phyloP scores from a whole-genome alignment of 148 eudicot genomes.

The Spergularia bocconei region DNA sequence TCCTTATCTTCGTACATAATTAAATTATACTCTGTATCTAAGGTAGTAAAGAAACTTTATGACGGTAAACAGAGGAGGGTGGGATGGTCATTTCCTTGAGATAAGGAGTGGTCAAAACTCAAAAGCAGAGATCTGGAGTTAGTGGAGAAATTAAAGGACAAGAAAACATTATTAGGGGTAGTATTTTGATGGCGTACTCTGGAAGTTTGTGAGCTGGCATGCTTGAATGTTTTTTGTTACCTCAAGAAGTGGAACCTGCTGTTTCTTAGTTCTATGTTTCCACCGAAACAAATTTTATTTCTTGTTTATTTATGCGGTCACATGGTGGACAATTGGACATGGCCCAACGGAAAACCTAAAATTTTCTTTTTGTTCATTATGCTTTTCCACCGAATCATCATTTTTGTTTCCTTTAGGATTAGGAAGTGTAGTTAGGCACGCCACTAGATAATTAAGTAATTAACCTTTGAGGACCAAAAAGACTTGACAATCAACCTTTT shows the following conservation, averaged over 20 bases:
- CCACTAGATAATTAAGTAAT: too few relatives aligned
- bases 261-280: neutral
- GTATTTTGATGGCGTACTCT: slow-evolving; percentile 4
- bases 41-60: too few relatives aligned
- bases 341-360: neutral
- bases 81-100: neutral
- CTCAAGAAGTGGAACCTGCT: slow-evolving; percentile 2
- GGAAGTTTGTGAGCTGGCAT: slow-evolving; percentile 21
- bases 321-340: too few relatives aligned
- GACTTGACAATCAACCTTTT: too few relatives aligned
- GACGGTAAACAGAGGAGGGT: neutral
- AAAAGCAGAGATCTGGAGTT: slow-evolving; percentile 10
- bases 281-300: neutral
- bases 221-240: slow-evolving; percentile 11
- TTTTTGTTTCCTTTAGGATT: too few relatives aligned
- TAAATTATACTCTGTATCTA: too few relatives aligned
- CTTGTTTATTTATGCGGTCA: neutral
- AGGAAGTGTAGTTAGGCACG: too few relatives aligned
- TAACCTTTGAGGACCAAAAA: too few relatives aligned
- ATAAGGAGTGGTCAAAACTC: slow-evolving; percentile 9
- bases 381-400: too few relatives aligned
- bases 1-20: too few relatives aligned
- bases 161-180: slow-evolving; percentile 10
- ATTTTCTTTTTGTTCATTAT: neutral
- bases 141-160: slow-evolving; percentile 3